Evolutionary conservation across 1,284 basidiomycete genomes (phyloP), one percentile per base, ranked within the genome.

Genomic region (Cryptococcus amylolentus): DNA sequence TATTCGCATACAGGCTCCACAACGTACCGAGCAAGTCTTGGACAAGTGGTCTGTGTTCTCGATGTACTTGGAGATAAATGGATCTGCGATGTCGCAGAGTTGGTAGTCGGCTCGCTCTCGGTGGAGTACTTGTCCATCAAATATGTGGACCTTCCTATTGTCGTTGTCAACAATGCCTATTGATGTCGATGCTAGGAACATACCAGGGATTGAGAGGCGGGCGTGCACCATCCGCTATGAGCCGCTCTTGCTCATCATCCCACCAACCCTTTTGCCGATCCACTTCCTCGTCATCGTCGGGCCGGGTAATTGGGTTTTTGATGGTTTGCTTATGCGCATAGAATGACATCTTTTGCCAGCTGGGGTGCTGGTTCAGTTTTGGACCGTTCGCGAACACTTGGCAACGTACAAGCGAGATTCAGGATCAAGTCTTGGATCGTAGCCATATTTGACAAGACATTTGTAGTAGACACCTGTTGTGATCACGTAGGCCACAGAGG

Each of bases 391-490:
- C 26, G 26, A 10, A 26, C n/a, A 46, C 8, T 46, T 16, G 8
- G 27, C 16, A 5, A 71, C 79, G 51, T 68, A 93, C 91, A 91
- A 84, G 62, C 90, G 82, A 43, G 88, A 86, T 42, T 82, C 78
- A 0, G 81, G 80, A 61, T 89, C 83, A 60, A 81, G 80, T 49
- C 93, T 81, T 12, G 94, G 93, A 71, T 99, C 95, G 71, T 95
- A 98, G 3, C 87, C 87, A 57, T 92, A 88, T 44, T 86, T 84
- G 27, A 98, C 83, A 47, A 95, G 81, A 8, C 88, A 88, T 70
- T 98, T 94, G 51, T 91, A 83, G 87, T 89, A 98, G 2, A 93
- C 91, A 0, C 95, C 95, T 62, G 97, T 94, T 58, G 86, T 84
- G 71, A 98, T 95, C 2, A 89, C 87, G 71, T 94, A 98, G 48